A percentile compares a stretch with the other conserved stretches of the same genome.
Evolutionary conservation across 345 rosid species (phyloP).

Genomic region (Punica granatum): DNA sequence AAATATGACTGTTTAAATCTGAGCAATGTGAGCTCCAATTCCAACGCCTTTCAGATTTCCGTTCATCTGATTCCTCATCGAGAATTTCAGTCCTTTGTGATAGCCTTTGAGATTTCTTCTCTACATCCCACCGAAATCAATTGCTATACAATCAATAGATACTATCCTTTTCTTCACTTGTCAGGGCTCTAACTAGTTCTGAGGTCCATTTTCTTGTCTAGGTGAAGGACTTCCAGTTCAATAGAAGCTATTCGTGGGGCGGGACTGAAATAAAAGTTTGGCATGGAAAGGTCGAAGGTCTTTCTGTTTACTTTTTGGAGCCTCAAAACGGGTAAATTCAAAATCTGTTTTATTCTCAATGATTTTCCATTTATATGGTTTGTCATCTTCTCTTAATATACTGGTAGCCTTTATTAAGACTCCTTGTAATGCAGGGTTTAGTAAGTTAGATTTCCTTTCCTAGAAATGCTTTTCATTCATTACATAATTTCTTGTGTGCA

Average conservation of each 20-base stretch:
- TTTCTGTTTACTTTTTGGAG: constrained; percentile 83
- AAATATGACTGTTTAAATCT: constrained; percentile 81
- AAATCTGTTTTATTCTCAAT: neutral
- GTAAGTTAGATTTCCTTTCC: too few species aligned
- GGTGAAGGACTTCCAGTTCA: constrained; percentile 65
- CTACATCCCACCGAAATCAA: neutral
- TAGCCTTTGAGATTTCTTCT: neutral
- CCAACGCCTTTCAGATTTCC: constrained; percentile 10
- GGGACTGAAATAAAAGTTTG: constrained; percentile 89
- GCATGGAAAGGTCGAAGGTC: constrained; percentile 86
- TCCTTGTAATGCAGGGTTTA: neutral
- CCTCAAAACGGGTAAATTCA: constrained; percentile 72
- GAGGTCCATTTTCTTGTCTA: constrained; percentile 13
- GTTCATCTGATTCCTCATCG: constrained; percentile 1
- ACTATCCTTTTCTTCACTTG: neutral
- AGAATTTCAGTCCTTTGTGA: neutral
- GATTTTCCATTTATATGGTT: neutral
- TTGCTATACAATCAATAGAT: neutral
- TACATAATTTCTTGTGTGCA: constrained; percentile 16
- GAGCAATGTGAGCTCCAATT: constrained; percentile 55
- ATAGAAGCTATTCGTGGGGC: constrained; percentile 69
- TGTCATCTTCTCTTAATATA: neutral
- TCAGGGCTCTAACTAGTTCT: constrained; percentile 2
- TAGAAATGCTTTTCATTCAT: neutral
- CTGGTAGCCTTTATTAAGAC: neutral